Percentiles rank a stretch among this genome's conserved stretches.
Conservation (phyloP, 2,329 filamentous ascomycete genomes). For the Aspergillus hiratsukae region DNA sequence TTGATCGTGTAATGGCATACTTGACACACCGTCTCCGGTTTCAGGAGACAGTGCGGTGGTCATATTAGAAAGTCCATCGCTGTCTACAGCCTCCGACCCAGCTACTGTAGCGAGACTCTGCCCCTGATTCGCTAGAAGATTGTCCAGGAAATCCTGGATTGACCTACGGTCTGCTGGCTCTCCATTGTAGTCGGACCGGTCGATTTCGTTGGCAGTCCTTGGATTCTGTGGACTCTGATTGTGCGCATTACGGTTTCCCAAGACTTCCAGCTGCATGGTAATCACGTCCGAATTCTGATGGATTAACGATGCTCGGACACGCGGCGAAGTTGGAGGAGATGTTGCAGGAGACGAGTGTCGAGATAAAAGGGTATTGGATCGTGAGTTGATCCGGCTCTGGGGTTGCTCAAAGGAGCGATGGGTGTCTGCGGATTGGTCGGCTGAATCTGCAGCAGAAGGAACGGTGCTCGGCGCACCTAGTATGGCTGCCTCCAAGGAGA, state of each 20-base stretch:
- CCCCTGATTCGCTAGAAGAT: conserved; percentile 28
- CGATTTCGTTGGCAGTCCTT: conserved; percentile 10
- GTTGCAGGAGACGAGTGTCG: conserved; percentile 36
- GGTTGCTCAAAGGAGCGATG: conserved; percentile 7
- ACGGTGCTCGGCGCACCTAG: conserved; percentile 19
- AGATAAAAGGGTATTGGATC: conserved; percentile 39
- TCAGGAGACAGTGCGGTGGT: conserved; percentile 15
- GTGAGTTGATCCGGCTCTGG: conserved; percentile 26
- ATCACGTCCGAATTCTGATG: conserved; percentile 42
- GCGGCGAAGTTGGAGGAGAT: conserved; percentile 40
- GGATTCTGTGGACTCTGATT: conserved; percentile 15
- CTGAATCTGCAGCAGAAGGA: conserved; percentile 11
- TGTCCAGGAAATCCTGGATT: conserved; percentile 34
- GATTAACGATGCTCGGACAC: conserved; percentile 39
- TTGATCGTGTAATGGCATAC: conserved; percentile 1
- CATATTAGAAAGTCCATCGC: conserved; percentile 21
- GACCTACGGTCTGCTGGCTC: conserved; percentile 21
- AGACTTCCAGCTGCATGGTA: conserved; percentile 42
- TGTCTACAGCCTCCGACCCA: conserved; percentile 16
- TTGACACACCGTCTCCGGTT: conserved; percentile 9
- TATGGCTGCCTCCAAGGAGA: conserved; percentile 25
- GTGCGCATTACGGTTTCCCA: conserved; percentile 29
- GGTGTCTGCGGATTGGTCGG: conserved; percentile 7
- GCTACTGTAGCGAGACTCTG: conserved; percentile 15
- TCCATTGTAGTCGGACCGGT: conserved; percentile 10